A percentile compares a stretch with the other conserved stretches of the same genome.
Evolutionary conservation across 2,329 filamentous ascomycete species (phyloP).

Genomic region (Colletotrichum echinochloae): DNA sequence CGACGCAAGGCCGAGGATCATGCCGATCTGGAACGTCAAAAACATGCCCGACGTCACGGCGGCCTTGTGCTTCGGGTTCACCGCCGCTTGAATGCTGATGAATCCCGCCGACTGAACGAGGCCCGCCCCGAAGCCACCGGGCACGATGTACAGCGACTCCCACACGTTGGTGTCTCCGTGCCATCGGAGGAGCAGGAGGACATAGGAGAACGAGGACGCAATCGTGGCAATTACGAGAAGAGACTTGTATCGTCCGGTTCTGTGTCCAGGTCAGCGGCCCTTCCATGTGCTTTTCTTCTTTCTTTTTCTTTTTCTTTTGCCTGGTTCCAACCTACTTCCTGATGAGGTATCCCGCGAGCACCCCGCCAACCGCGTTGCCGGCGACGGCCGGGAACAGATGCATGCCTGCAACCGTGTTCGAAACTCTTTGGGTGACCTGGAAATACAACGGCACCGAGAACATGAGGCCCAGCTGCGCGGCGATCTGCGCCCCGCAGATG

Average conservation of each 20-base stretch:
- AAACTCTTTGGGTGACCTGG: conserved; percentile 69
- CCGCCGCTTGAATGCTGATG: conserved; percentile 56
- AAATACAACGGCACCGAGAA: conserved; percentile 78
- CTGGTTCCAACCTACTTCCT: conserved; percentile 50
- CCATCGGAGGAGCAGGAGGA: conserved; percentile 68
- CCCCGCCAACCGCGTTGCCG: conserved; percentile 74
- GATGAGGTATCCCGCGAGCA: conserved; percentile 70
- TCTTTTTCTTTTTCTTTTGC: too few species aligned
- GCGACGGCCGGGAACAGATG: conserved; percentile 76
- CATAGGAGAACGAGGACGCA: conserved; percentile 62
- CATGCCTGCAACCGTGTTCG: conserved; percentile 67
- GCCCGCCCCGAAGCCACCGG: conserved; percentile 58
- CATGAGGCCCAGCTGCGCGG: conserved; percentile 66
- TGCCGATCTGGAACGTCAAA: conserved; percentile 52
- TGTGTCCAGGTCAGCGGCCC: conserved; percentile 40
- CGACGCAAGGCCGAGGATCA: conserved; percentile 54
- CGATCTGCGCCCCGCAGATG: conserved; percentile 64
- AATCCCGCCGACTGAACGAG: conserved; percentile 56
- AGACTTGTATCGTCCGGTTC: conserved; percentile 70
- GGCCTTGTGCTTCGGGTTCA: conserved; percentile 53
- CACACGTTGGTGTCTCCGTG: conserved; percentile 66
- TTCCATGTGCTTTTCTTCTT: background rate
- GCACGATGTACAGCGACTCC: conserved; percentile 71
- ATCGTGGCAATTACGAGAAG: conserved; percentile 64
- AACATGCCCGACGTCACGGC: conserved; percentile 57